These are phyloP conservation scores for Scleroderma citrinum DNA, from an alignment of 768 basidiomycete species.

Conservation along the genomic window DNA sequence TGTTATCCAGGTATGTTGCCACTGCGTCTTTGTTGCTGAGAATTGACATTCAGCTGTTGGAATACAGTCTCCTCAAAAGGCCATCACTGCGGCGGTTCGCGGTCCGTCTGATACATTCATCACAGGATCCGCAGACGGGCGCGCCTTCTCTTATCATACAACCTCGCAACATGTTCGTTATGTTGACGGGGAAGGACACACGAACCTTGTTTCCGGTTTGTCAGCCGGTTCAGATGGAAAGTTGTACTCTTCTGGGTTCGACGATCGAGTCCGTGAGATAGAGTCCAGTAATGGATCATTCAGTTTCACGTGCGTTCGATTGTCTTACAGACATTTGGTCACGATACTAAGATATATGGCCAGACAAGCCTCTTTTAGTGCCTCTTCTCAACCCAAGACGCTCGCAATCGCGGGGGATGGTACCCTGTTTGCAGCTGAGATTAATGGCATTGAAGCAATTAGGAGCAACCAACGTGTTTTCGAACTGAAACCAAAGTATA, in stretches of 20 bases:
- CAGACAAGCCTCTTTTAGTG: conserved; percentile 49
- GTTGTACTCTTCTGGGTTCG: conserved; percentile 71
- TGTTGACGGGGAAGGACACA: conserved; percentile 63
- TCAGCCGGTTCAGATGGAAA: conserved; percentile 41
- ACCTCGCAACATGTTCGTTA: conserved; percentile 16
- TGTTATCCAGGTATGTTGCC: conserved; percentile 50
- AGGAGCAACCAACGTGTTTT: conserved; percentile 64
- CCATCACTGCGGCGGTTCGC: conserved; percentile 60
- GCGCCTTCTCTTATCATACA: conserved; percentile 58
- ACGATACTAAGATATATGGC: background rate
- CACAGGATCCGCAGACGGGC: conserved; percentile 76
- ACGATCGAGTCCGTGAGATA: conserved; percentile 73
- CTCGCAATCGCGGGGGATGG: conserved; percentile 54
- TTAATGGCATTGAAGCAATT: conserved; percentile 51
- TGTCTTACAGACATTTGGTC: background rate
- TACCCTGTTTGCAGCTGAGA: conserved; percentile 54
- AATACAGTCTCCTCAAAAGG: conserved; percentile 72
- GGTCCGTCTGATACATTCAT: conserved; percentile 58
- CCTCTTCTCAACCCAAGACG: conserved; percentile 60
- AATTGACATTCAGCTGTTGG: background rate
- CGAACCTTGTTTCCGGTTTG: conserved; percentile 62
- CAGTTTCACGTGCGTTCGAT: conserved; percentile 43
- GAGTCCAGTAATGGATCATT: conserved; percentile 30
- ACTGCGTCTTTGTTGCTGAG: background rate
- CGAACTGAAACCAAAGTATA: conserved; percentile 45